These are phyloP conservation scores for Penicillium sp. DNA, from an alignment of 2,329 filamentous ascomycete genomes.

Conservation along the genomic window DNA sequence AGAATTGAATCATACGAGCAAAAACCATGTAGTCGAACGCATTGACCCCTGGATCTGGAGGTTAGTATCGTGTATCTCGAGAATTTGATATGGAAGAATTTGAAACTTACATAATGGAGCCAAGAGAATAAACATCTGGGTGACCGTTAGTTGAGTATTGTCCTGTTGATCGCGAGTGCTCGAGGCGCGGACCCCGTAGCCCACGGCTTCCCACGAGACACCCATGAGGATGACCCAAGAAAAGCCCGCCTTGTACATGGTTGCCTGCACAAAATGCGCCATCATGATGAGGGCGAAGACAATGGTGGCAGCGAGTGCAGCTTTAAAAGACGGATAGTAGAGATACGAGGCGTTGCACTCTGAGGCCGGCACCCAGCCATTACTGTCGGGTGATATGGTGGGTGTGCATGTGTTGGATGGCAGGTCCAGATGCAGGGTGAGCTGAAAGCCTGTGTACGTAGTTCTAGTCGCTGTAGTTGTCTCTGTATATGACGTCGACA, in stretches of 20 bases:
- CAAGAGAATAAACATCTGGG: slow-evolving; percentile 11
- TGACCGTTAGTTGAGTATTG: not conserved
- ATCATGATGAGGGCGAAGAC: slow-evolving; percentile 32
- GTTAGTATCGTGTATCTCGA: not conserved
- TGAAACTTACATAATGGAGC: slow-evolving; percentile 5
- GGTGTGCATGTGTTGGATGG: slow-evolving; percentile 19
- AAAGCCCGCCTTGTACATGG: slow-evolving; percentile 37
- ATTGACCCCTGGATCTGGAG: slow-evolving; percentile 34
- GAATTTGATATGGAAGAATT: not conserved
- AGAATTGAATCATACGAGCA: slow-evolving; percentile 49
- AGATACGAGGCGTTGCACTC: slow-evolving; percentile 16
- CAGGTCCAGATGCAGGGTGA: not conserved
- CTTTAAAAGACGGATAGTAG: slow-evolving; percentile 41
- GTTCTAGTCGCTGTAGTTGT: slow-evolving; percentile 2
- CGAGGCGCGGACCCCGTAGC: slow-evolving; percentile 38
- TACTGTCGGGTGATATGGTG: slow-evolving; percentile 22
- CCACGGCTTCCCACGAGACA: slow-evolving; percentile 43
- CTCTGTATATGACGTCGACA: not conserved
- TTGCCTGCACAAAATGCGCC: slow-evolving; percentile 38
- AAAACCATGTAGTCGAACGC: slow-evolving; percentile 51
- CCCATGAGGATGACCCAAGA: slow-evolving; percentile 50
- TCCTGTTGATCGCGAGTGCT: slow-evolving; percentile 2
- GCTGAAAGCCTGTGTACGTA: not conserved
- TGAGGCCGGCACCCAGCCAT: slow-evolving; percentile 22
- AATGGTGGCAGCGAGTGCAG: slow-evolving; percentile 37